Percentiles rank a stretch among this genome's conserved stretches.
These are phyloP conservation scores for Acanthamoeba triangularis DNA, from an alignment of 208 protist species.

Conservation along the genomic window DNA sequence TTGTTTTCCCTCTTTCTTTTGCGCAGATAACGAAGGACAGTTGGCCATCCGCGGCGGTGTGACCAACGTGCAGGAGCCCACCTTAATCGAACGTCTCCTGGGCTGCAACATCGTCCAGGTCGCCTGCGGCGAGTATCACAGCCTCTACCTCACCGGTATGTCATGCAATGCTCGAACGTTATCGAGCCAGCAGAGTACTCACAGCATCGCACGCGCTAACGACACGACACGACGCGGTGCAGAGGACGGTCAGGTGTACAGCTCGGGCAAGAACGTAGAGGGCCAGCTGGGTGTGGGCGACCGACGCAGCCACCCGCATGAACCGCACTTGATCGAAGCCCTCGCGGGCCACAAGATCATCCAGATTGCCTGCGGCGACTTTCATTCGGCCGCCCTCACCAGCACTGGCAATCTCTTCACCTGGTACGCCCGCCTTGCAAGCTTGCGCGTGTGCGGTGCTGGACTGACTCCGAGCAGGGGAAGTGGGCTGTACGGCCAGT, in stretches of 20 bases:
- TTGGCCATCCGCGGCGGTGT: not conserved
- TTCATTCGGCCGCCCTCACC: conserved; percentile 51
- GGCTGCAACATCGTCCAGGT: not conserved
- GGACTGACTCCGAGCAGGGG: no score
- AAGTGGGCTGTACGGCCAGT: not conserved
- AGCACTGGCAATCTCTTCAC: not conserved
- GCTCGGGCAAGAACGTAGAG: not conserved
- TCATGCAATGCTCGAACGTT: no score
- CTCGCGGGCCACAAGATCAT: not conserved
- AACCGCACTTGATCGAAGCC: not conserved
- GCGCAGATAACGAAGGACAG: not conserved
- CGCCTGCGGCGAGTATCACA: not conserved
- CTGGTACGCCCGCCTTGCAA: not conserved
- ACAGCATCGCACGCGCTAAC: not conserved
- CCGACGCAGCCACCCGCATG: not conserved
- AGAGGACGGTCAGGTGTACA: not conserved
- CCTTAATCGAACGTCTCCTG: not conserved
- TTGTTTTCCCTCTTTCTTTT: not conserved
- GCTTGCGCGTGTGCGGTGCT: not conserved
- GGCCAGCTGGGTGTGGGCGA: not conserved
- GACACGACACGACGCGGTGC: not conserved
- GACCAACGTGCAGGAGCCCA: not conserved
- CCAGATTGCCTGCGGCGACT: conserved; percentile 51
- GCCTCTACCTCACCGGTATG: conserved; percentile 6
- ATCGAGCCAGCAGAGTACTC: no score